Conservation (phyloP, 768 basidiomycete genomes). For the Suillus americanus region DNA sequence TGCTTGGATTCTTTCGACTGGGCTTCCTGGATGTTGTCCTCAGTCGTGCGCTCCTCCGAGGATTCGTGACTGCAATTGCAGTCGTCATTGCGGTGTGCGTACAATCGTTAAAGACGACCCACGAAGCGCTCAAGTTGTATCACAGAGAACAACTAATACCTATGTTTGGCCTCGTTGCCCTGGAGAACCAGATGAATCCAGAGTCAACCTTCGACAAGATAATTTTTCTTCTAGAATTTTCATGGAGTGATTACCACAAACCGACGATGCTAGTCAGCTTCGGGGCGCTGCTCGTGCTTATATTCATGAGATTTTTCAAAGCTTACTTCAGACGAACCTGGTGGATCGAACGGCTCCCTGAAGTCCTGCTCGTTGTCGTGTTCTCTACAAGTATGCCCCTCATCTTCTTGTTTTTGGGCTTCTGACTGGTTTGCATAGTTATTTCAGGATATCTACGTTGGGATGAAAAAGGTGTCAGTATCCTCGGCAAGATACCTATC, state of each 20-base stretch:
- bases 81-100: conserved; percentile 82
- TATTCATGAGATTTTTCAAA: conserved; percentile 61
- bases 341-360: conserved; percentile 82
- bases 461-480: conserved; percentile 77
- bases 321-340: conserved; percentile 55
- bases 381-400: conserved; percentile 68
- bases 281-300: conserved; percentile 61
- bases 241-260: conserved; percentile 54
- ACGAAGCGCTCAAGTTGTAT: background rate
- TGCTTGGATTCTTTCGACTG: conserved; percentile 83
- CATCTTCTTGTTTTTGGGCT: background rate
- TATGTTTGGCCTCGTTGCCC: conserved; percentile 75
- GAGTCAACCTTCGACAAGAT: conserved; percentile 76
- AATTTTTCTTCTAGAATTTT: conserved; percentile 66
- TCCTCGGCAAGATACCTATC: conserved; percentile 78
- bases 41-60: conserved; percentile 82
- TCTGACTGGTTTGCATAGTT: conserved; percentile 40
- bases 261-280: conserved; percentile 77
- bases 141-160: conserved; percentile 80
- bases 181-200: conserved; percentile 56
- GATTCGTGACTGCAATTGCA: conserved; percentile 84
- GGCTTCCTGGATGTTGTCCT: conserved; percentile 94
- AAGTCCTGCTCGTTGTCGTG: conserved; percentile 87
- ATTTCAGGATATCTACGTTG: conserved; percentile 68
- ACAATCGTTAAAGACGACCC: background rate